These are phyloP conservation scores for Paramyrothecium roridum DNA, from an alignment of 2,329 filamentous ascomycete genomes.

Conservation along the genomic window DNA sequence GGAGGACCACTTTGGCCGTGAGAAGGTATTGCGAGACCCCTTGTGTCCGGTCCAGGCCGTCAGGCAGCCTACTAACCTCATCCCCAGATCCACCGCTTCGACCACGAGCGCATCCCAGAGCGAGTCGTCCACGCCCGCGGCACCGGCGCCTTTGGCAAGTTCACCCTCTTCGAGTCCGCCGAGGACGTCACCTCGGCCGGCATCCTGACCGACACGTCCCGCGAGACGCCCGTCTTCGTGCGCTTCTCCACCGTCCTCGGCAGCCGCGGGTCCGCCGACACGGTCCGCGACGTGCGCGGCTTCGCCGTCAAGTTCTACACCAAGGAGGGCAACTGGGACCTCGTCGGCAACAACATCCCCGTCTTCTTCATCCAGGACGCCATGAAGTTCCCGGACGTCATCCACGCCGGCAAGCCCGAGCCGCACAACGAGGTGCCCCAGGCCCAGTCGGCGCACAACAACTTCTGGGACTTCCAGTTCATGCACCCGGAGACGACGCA, in stretches of 20 bases:
- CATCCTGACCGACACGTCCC: constrained; percentile 52
- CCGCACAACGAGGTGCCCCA: constrained; percentile 70
- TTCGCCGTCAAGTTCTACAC: constrained; percentile 70
- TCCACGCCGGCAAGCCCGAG: constrained; percentile 63
- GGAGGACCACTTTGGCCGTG: constrained; percentile 69
- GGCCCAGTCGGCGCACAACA: constrained; percentile 68
- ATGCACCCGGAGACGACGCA: constrained; percentile 66
- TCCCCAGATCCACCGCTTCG: constrained; percentile 73
- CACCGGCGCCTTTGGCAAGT: constrained; percentile 67
- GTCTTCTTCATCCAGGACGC: constrained; percentile 77
- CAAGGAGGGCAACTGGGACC: constrained; percentile 72
- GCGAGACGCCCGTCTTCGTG: constrained; percentile 39
- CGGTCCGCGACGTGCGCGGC: constrained; percentile 77
- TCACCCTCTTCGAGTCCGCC: constrained; percentile 63
- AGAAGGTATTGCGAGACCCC: constrained; percentile 59
- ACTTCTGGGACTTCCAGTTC: constrained; percentile 73
- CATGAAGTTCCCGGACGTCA: constrained; percentile 70
- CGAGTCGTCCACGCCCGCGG: constrained; percentile 69
- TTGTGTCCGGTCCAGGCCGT: neutral
- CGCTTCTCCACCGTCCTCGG: constrained; percentile 79
- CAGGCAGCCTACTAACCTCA: neutral
- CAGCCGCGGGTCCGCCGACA: constrained; percentile 73
- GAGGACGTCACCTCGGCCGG: constrained; percentile 65
- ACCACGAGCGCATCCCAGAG: constrained; percentile 60
- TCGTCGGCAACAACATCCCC: constrained; percentile 72